Base-by-base conservation (phyloP, 176 grass and related monocot species). In the Rhipidocladum racemiflorum region DNA sequence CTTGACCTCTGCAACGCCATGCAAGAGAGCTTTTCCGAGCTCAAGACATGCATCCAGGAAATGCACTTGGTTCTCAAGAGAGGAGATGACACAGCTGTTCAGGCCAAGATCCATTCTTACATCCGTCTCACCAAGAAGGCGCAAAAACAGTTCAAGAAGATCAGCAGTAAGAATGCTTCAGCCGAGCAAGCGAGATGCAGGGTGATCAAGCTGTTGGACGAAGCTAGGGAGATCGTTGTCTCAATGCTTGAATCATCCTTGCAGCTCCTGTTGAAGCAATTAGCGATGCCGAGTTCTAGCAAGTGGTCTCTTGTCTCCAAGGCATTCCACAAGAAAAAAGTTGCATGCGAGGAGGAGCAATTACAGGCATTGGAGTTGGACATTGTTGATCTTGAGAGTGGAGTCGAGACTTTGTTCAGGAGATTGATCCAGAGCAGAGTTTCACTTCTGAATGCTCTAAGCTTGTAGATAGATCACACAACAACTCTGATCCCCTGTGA, bases 61-160 rank as follows among this genome's bases (percentile, higher is more conserved):
- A 74, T 87, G 20, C 63, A 59, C 7, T 65, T 84, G 43, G 17
- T 28, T 71, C 64, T 81, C 27, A 87, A 78, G 76, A 82, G 82
- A 85, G 51, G 77, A 20, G 65, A 73, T 63, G 51, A 63, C 13
- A 8, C 28, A 0, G 25, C 56, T 44, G 16, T 82, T 20, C 54
- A 82, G 29, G 48, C 45, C 34, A 83, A 70, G 39, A n/a, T 70
- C 10, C 64, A 55, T 65, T 76, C 77, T 64, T 89, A 50, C 30
- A 43, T 36, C 35, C 32, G 21, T 7, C 65, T 44, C 8, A 57
- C 75, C 40, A 90, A 82, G 67, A 93, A 90, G 63, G 85, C 13
- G 6, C 59, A 88, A 15, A 93, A 90, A 4, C 61, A 80, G 70
- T 69, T 86, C 45, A 88, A 86, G 73, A 80, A 88, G 44, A 81